A percentile compares a stretch with the other conserved stretches of the same genome.
Conservation (phyloP, 768 basidiomycete species). For the Boletus rufocinnamomeus region DNA sequence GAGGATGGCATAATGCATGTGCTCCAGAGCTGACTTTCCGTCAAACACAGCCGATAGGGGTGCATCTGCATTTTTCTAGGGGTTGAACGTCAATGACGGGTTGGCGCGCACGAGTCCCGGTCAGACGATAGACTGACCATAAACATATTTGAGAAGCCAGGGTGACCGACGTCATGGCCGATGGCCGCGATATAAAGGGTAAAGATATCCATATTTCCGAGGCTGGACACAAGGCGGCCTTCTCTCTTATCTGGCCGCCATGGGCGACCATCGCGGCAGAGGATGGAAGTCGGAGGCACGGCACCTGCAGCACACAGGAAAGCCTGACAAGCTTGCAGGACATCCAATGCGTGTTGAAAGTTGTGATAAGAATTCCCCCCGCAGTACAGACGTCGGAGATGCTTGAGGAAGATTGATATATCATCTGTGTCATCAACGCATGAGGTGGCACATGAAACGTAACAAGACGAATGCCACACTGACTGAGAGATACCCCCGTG, state of each 20-base stretch:
- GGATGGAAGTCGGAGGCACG: conserved; percentile 74
- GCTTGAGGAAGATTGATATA: conserved; percentile 76
- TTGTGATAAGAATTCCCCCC: conserved; percentile 95
- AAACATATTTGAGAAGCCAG: conserved; percentile 90
- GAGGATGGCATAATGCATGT: conserved; percentile 86
- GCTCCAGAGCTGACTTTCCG: conserved; percentile 87
- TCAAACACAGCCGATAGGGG: conserved; percentile 89
- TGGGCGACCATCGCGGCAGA: conserved; percentile 40
- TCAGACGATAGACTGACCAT: conserved; percentile 60
- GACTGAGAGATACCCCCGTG: conserved; percentile 59
- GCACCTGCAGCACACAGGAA: conserved; percentile 79
- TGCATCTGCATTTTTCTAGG: conserved; percentile 89
- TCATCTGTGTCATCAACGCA: conserved; percentile 50
- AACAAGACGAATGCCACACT: conserved; percentile 36
- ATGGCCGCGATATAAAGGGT: conserved; percentile 89
- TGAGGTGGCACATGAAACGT: conserved; percentile 22
- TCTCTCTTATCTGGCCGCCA: conserved; percentile 44
- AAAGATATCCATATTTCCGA: conserved; percentile 75
- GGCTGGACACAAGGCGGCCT: conserved; percentile 39
- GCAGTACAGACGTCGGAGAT: conserved; percentile 91
- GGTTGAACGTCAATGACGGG: conserved; percentile 6
- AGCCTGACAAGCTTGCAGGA: conserved; percentile 88
- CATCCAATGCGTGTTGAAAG: conserved; percentile 95
- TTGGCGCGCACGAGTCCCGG: background rate
- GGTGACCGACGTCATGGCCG: conserved; percentile 97